Conservation (phyloP, 2,329 filamentous ascomycete species). For the Colletotrichum agaves region DNA sequence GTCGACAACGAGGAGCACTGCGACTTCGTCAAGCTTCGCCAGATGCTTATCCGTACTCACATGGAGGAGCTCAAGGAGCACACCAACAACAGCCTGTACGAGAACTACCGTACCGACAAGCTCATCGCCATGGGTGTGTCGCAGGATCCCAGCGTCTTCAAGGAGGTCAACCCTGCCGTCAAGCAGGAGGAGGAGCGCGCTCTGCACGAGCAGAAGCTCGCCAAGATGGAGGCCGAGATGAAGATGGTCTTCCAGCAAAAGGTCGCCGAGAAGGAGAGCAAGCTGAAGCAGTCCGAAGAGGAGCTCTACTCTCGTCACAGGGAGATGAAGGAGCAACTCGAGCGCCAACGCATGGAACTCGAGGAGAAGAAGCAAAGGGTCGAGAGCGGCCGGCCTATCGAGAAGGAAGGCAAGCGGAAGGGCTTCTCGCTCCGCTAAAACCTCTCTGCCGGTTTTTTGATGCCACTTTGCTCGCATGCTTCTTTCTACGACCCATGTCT, state of each 20-base stretch:
- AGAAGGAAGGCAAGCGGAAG: constrained; percentile 99
- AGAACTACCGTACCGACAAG: constrained; percentile 99
- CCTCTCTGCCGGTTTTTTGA: constrained; percentile 25
- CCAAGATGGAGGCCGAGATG: constrained; percentile 99
- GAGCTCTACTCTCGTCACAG: constrained; percentile 97
- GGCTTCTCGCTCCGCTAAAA: constrained; percentile 96
- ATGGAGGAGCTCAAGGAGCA: constrained; percentile 99
- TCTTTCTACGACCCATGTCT: constrained; percentile 63
- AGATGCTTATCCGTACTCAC: constrained; percentile 99
- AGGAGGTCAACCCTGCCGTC: constrained; percentile 99
- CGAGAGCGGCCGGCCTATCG: constrained; percentile 94
- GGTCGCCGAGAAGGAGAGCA: constrained; percentile 99
- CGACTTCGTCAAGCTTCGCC: constrained; percentile 99
- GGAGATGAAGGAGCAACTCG: constrained; percentile 99
- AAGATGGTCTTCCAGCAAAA: constrained; percentile 99
- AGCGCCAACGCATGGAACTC: constrained; percentile 91
- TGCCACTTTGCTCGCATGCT: constrained; percentile 28
- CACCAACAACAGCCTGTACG: constrained; percentile 98
- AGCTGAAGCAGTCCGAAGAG: constrained; percentile 99
- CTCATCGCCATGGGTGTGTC: constrained; percentile 98
- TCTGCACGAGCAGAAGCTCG: constrained; percentile 98
- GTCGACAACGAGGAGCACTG: constrained; percentile 99
- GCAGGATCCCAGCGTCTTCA: constrained; percentile 99
- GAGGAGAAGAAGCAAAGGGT: constrained; percentile 98
- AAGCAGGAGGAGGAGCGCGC: constrained; percentile 99